Conservation (phyloP, 176 grass and related monocot species). For the Oryza rufipogon region DNA sequence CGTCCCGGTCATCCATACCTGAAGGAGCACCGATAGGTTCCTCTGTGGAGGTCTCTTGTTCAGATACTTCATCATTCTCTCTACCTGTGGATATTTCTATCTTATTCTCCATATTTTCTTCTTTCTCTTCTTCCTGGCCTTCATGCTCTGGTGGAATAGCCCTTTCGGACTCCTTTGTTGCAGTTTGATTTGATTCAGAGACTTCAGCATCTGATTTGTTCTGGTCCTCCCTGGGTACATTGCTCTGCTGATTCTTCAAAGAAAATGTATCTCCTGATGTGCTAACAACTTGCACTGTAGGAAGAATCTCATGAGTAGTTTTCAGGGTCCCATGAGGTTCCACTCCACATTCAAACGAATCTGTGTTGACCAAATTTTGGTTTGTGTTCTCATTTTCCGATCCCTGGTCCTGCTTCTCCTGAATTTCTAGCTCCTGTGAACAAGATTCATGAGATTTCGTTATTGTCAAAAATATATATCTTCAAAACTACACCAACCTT, state of each 20-base stretch:
- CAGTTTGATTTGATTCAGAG: conserved; percentile 36
- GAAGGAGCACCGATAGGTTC: conserved; percentile 17
- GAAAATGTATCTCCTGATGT: background rate
- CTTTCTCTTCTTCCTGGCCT: conserved; percentile 15
- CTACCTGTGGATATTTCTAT: conserved; percentile 19
- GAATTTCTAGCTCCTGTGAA: conserved; percentile 18
- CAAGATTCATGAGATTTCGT: conserved; percentile 1
- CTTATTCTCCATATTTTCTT: conserved; percentile 45
- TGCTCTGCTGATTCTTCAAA: conserved; percentile 12
- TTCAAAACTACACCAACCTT: conserved; percentile 28
- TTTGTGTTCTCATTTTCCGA: conserved; percentile 13
- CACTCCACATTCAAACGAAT: conserved; percentile 41
- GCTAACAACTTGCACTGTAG: conserved; percentile 20
- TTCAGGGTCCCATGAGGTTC: conserved; percentile 25
- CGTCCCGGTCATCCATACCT: conserved; percentile 15
- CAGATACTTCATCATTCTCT: conserved; percentile 39
- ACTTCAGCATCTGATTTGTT: conserved; percentile 30
- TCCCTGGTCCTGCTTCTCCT: conserved; percentile 26
- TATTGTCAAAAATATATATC: background rate
- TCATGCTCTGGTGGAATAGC: conserved; percentile 36
- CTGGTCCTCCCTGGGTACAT: conserved; percentile 16
- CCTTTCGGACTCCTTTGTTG: conserved; percentile 26
- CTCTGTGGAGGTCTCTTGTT: conserved; percentile 29
- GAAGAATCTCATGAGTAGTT: conserved; percentile 9
- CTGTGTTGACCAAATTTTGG: conserved; percentile 20